Percentiles rank a stretch among this genome's conserved stretches.
phyloP scores from a whole-genome alignment of 192 early-diverging fungal species.

The Cladochytrium replicatum region DNA sequence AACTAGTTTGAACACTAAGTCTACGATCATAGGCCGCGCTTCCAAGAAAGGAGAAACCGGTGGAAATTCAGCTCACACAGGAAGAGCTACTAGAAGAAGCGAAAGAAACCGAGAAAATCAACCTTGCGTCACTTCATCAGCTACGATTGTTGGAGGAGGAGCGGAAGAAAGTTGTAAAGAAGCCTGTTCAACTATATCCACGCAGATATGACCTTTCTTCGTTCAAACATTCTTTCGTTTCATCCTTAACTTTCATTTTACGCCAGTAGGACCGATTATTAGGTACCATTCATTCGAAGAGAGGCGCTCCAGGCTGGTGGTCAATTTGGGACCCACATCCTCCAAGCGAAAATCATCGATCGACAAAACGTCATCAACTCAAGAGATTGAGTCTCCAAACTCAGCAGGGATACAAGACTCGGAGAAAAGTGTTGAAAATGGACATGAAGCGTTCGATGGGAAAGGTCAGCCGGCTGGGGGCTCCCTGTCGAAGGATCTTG shows the following conservation, averaged over 20 bases:
- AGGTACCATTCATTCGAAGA: constrained; percentile 12
- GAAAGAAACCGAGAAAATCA: constrained; percentile 19
- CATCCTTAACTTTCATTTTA: too few relatives aligned
- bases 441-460: too few relatives aligned
- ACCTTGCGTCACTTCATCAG: constrained; percentile 11
- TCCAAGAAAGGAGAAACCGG: constrained; percentile 4
- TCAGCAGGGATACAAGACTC: too few relatives aligned
- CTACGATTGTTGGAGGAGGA: constrained; percentile 12
- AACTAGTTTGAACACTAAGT: too few relatives aligned
- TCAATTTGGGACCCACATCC: background rate
- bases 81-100: constrained; percentile 20
- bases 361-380: too few relatives aligned
- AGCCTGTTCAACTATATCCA: background rate
- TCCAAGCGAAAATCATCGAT: background rate
- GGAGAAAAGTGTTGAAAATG: background rate
- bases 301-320: too few relatives aligned
- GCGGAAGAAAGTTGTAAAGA: constrained; percentile 4
- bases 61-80: constrained; percentile 18
- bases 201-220: too few relatives aligned
- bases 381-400: too few relatives aligned
- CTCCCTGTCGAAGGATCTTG: too few relatives aligned
- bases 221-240: too few relatives aligned
- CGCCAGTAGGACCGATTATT: constrained; percentile 17
- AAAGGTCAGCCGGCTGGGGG: too few relatives aligned
- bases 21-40: constrained; percentile 1